Evolutionary conservation across 1,139 yeast genomes (phyloP).

Genomic region (Debaryomycetaceae sp.): DNA sequence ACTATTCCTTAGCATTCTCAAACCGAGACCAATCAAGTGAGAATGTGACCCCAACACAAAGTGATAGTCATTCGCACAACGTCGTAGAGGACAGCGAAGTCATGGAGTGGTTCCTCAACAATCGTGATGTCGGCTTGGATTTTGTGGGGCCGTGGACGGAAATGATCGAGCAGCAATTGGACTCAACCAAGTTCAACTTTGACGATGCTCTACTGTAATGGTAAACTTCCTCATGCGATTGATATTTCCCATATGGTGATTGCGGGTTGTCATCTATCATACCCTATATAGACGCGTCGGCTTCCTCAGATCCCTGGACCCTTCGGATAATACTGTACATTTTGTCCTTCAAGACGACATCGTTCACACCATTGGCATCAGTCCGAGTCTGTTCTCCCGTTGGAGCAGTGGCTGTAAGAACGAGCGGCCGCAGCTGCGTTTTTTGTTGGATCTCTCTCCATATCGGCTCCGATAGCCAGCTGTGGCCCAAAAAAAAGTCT

Average conservation of each 20-base stretch:
- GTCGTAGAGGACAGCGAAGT: conserved; percentile 49
- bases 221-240: background rate
- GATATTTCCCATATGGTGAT: background rate
- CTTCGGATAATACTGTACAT: conserved; percentile 1
- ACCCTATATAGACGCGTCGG: too few species aligned
- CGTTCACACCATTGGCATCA: background rate
- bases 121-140: conserved; percentile 67
- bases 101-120: conserved; percentile 69
- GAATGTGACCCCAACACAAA: too few species aligned
- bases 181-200: conserved; percentile 31
- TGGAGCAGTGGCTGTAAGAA: background rate
- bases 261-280: background rate
- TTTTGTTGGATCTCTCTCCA: conserved; percentile 8
- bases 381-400: background rate
- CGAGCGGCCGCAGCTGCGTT: conserved; percentile 7
- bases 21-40: too few species aligned
- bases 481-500: conserved; percentile 6
- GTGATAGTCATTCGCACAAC: too few species aligned
- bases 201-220: conserved; percentile 18
- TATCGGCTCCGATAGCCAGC: conserved; percentile 8
- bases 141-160: conserved; percentile 90
- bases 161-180: conserved; percentile 65
- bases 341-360: background rate
- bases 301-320: conserved; percentile 1
- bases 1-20: too few species aligned